Evolutionary conservation across 768 basidiomycete genomes (phyloP).

Genomic region (Trametes cinnabarina): DNA sequence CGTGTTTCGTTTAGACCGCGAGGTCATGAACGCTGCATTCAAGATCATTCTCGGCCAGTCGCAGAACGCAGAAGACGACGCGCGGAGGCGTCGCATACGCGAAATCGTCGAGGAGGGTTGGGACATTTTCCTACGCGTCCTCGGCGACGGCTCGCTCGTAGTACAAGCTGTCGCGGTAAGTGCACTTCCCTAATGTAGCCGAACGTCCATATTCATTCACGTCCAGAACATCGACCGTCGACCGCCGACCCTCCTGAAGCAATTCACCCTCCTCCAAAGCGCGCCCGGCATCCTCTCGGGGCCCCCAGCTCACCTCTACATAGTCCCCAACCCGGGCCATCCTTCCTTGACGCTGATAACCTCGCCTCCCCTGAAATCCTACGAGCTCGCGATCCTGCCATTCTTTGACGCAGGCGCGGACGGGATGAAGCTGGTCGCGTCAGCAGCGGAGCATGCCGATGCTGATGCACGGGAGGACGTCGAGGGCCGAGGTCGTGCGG

Average conservation of each 20-base stretch:
- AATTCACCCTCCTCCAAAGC: conserved; percentile 70
- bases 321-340: conserved; percentile 25
- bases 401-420: conserved; percentile 61
- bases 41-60: conserved; percentile 37
- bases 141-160: conserved; percentile 71
- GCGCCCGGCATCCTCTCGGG: conserved; percentile 46
- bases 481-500: conserved; percentile 45
- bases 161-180: conserved; percentile 73
- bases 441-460: conserved; percentile 13
- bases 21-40: conserved; percentile 51
- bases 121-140: conserved; percentile 76
- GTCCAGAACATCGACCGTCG: conserved; percentile 84
- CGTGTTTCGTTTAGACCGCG: conserved; percentile 70
- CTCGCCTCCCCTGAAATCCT: conserved; percentile 62
- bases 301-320: conserved; percentile 50
- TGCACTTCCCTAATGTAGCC: conserved; percentile 2
- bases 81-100: conserved; percentile 45
- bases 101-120: conserved; percentile 71
- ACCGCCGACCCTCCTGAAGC: conserved; percentile 79
- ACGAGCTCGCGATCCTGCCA: conserved; percentile 52
- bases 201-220: neutral
- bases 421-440: conserved; percentile 39
- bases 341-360: conserved; percentile 55
- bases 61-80: conserved; percentile 40
- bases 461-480: conserved; percentile 39